phyloP scores from a whole-genome alignment of 768 basidiomycete species.

The Neoboletus magnificus region DNA sequence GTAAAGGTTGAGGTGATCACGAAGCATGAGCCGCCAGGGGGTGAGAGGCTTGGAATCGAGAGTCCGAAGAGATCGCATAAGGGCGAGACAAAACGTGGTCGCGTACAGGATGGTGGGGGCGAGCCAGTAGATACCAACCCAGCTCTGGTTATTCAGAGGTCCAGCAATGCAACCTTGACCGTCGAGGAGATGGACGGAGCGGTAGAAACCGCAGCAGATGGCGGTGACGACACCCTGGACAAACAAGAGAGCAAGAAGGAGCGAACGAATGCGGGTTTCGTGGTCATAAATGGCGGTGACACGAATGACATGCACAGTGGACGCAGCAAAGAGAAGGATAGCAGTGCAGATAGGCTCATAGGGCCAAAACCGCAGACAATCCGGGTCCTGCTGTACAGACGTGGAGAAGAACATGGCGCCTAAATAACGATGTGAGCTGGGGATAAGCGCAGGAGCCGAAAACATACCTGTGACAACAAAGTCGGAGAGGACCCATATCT shows the following conservation, averaged over 20 bases:
- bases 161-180: slow-evolving; percentile 88
- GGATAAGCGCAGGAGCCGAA: background rate
- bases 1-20: slow-evolving; percentile 85
- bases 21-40: slow-evolving; percentile 85
- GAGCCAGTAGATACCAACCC: slow-evolving; percentile 87
- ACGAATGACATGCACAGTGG: slow-evolving; percentile 76
- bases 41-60: slow-evolving; percentile 47
- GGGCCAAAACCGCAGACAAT: slow-evolving; percentile 69
- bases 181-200: slow-evolving; percentile 67
- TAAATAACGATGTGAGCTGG: slow-evolving; percentile 26
- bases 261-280: slow-evolving; percentile 47
- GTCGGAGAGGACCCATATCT: slow-evolving; percentile 75
- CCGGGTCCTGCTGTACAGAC: slow-evolving; percentile 49
- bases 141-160: slow-evolving; percentile 57
- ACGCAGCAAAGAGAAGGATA: slow-evolving; percentile 64
- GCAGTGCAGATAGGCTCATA: slow-evolving; percentile 88
- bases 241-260: slow-evolving; percentile 59
- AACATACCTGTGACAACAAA: slow-evolving; percentile 67
- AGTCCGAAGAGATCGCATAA: slow-evolving; percentile 23
- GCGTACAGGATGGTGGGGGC: slow-evolving; percentile 66
- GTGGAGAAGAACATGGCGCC: slow-evolving; percentile 86
- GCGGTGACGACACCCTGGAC: slow-evolving; percentile 72
- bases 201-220: slow-evolving; percentile 74
- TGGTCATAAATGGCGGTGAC: slow-evolving; percentile 75
- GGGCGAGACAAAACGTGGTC: slow-evolving; percentile 25